Evolutionary conservation across 345 rosid genomes (phyloP).

Genomic region (Arabis hirsuta): DNA sequence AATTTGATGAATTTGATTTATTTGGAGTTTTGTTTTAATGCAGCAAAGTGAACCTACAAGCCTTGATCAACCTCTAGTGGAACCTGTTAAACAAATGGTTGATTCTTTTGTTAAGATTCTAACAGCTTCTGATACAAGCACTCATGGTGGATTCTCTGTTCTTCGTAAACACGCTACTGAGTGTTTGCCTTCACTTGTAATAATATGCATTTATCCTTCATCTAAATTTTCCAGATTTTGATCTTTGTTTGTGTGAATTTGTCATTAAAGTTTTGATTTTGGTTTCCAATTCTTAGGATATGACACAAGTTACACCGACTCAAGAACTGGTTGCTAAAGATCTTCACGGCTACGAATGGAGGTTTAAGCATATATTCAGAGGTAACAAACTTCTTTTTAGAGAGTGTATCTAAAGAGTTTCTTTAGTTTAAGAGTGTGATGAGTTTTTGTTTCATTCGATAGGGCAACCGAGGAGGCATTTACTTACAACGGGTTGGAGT

Average conservation of each 20-base stretch:
- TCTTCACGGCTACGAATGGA: constrained; percentile 81
- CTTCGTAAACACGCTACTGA: constrained; percentile 86
- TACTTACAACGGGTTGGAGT: constrained; percentile 87
- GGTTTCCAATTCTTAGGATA: constrained; percentile 44
- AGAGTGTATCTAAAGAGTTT: background rate
- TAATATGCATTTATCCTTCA: background rate
- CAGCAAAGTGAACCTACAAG: constrained; percentile 72
- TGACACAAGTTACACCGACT: constrained; percentile 61
- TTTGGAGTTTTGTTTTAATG: background rate
- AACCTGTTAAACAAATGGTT: constrained; percentile 54
- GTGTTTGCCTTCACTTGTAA: constrained; percentile 77
- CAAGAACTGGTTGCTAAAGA: constrained; percentile 77
- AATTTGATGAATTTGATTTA: constrained; percentile 8
- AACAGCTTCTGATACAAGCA: constrained; percentile 94
- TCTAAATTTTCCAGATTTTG: background rate
- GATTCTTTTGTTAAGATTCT: constrained; percentile 82
- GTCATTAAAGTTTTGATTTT: background rate
- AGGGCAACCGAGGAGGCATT: constrained; percentile 85
- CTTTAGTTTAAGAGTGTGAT: background rate
- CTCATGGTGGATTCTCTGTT: constrained; percentile 96
- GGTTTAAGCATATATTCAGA: constrained; percentile 78
- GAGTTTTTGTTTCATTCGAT: background rate
- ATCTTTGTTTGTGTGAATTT: background rate
- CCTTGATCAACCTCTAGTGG: constrained; percentile 52
- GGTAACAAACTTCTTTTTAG: constrained; percentile 47